Evolutionary conservation across 2,329 filamentous ascomycete species (phyloP).

Genomic region (Monosporascus cannonballus): DNA sequence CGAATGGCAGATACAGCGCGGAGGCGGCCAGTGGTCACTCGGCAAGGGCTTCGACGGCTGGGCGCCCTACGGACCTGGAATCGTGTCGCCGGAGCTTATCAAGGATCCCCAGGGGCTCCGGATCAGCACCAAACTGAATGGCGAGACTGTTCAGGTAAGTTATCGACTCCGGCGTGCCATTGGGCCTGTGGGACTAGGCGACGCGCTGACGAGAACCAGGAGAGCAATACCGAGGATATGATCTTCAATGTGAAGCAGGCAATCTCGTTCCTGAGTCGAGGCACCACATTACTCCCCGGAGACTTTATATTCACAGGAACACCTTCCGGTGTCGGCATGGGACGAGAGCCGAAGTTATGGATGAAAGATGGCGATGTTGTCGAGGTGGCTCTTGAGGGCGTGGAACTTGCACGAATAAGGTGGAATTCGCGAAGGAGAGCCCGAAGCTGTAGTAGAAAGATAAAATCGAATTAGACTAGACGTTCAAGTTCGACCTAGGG

Average conservation of each 20-base stretch:
- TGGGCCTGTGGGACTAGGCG: not conserved
- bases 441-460: slow-evolving; percentile 25
- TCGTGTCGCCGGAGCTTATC: slow-evolving; percentile 53
- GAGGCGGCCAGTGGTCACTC: slow-evolving; percentile 63
- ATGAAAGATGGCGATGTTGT: slow-evolving; percentile 65
- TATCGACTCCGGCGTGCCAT: too few relatives aligned
- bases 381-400: slow-evolving; percentile 60
- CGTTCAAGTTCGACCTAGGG: not conserved
- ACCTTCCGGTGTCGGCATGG: slow-evolving; percentile 67
- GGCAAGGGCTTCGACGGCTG: slow-evolving; percentile 73
- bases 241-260: slow-evolving; percentile 56
- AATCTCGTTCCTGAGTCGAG: slow-evolving; percentile 53
- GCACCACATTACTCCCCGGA: slow-evolving; percentile 57
- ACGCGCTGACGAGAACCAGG: slow-evolving; percentile 22
- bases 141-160: slow-evolving; percentile 45
- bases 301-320: slow-evolving; percentile 64
- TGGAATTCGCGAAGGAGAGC: slow-evolving; percentile 34
- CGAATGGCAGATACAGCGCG: slow-evolving; percentile 66
- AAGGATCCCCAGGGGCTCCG: slow-evolving; percentile 49
- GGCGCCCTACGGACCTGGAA: slow-evolving; percentile 67
- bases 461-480: not conserved
- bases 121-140: slow-evolving; percentile 56
- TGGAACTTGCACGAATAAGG: slow-evolving; percentile 55
- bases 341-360: slow-evolving; percentile 60
- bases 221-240: slow-evolving; percentile 54